phyloP scores from a whole-genome alignment of 2,329 filamentous ascomycete genomes.

The Epichloe sibirici region DNA sequence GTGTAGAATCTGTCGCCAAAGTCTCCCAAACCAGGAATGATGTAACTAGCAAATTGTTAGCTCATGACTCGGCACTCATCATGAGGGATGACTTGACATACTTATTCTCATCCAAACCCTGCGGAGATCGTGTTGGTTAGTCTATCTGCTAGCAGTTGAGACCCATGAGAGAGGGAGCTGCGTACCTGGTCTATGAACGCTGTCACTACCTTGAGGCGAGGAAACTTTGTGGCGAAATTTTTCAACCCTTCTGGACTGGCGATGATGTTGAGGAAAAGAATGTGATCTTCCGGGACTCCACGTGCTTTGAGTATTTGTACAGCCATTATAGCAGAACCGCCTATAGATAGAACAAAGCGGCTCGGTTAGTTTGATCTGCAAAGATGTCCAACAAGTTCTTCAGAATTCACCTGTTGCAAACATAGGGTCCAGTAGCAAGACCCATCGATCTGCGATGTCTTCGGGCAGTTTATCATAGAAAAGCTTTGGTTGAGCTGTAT shows the following conservation, averaged over 20 bases:
- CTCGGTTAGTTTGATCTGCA: not conserved
- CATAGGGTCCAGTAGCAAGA: constrained; percentile 94
- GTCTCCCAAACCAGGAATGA: constrained; percentile 84
- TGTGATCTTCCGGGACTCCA: constrained; percentile 88
- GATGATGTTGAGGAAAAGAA: constrained; percentile 92
- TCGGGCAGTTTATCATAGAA: constrained; percentile 97
- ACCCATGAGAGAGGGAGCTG: constrained; percentile 3
- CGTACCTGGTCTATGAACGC: constrained; percentile 78
- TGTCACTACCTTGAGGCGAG: constrained; percentile 81
- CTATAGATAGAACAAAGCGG: constrained; percentile 28
- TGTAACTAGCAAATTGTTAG: constrained; percentile 57
- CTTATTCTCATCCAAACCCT: constrained; percentile 96
- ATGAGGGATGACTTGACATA: constrained; percentile 28
- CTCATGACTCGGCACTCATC: constrained; percentile 1
- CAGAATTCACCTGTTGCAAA: constrained; percentile 68
- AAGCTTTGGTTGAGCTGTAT: constrained; percentile 79
- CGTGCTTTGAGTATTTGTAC: constrained; percentile 83
- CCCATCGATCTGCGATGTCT: constrained; percentile 88
- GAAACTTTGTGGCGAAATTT: constrained; percentile 81
- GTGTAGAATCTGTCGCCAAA: constrained; percentile 96
- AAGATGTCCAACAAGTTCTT: not conserved
- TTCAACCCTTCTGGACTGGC: constrained; percentile 89
- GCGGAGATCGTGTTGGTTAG: constrained; percentile 2
- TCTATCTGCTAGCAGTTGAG: not conserved
- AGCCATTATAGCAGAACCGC: constrained; percentile 92